phyloP scores from a whole-genome alignment of 1,284 basidiomycete species.

The Phellopilus nigrolimitatus region DNA sequence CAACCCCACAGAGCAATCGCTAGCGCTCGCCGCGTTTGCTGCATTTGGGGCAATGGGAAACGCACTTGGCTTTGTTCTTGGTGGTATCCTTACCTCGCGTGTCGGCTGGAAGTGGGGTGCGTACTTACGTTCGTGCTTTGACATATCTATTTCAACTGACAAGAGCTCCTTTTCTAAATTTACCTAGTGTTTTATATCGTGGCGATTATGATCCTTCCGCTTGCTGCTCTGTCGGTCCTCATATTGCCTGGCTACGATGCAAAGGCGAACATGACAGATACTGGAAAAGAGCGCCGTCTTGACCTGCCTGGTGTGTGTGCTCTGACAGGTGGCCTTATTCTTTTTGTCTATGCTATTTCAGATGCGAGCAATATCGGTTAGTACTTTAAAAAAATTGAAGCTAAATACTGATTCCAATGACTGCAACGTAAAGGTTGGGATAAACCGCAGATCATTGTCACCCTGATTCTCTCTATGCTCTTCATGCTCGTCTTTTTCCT shows the following conservation, averaged over 20 bases:
- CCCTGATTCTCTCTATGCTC: constrained; percentile 23
- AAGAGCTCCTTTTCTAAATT: constrained; percentile 29
- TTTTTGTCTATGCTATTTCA: constrained; percentile 20
- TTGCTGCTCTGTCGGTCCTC: constrained; percentile 3
- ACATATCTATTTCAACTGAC: not conserved
- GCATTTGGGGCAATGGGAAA: constrained; percentile 42
- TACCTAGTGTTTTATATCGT: constrained; percentile 26
- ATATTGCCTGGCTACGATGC: not conserved
- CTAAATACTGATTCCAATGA: constrained; percentile 12
- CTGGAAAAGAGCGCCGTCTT: not conserved
- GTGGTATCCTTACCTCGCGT: constrained; percentile 36
- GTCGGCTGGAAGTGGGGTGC: constrained; percentile 34
- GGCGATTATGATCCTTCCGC: constrained; percentile 32
- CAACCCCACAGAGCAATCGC: constrained; percentile 39
- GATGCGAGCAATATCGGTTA: constrained; percentile 12
- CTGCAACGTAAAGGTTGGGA: constrained; percentile 22
- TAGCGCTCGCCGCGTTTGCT: constrained; percentile 42
- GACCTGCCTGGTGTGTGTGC: constrained; percentile 7
- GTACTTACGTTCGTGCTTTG: constrained; percentile 26
- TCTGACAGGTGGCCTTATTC: constrained; percentile 15
- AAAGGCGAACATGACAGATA: not conserved
- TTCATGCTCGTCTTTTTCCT: constrained; percentile 21
- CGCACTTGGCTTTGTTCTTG: constrained; percentile 35
- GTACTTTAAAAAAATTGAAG: not conserved
- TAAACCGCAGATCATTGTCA: constrained; percentile 22